phyloP scores from a whole-genome alignment of 2,329 filamentous ascomycete species.

The Hypomyces rosellus region DNA sequence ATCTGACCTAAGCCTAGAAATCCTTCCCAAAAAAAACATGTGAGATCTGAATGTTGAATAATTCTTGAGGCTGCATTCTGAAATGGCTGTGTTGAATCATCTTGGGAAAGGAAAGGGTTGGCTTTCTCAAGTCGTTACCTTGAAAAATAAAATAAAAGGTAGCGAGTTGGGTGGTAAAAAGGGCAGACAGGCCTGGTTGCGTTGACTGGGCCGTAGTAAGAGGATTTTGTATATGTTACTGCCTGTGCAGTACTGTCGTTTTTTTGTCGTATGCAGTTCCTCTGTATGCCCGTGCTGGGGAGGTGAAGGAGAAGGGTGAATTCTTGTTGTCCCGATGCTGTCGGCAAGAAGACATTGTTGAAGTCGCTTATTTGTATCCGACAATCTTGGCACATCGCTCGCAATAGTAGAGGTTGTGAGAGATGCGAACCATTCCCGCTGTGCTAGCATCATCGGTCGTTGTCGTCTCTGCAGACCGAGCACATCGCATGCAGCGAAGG shows the following conservation, averaged over 20 bases:
- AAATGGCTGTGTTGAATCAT: background rate
- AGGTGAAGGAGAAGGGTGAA: background rate
- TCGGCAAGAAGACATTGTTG: background rate
- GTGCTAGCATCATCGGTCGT: conserved; percentile 52
- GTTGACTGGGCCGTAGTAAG: too few relatives aligned
- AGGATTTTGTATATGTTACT: too few relatives aligned
- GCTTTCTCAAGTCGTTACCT: too few relatives aligned
- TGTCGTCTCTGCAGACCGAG: conserved; percentile 53
- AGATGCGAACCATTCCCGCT: conserved; percentile 58
- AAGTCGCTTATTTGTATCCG: conserved; percentile 49
- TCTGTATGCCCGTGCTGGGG: background rate
- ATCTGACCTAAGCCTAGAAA: conserved; percentile 7
- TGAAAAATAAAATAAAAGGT: too few relatives aligned
- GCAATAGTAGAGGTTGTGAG: conserved; percentile 62
- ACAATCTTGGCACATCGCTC: conserved; percentile 57
- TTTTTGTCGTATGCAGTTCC: background rate
- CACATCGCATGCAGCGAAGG: conserved; percentile 57
- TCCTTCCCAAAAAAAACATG: conserved; percentile 2
- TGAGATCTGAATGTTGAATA: conserved; percentile 7
- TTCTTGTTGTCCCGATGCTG: background rate
- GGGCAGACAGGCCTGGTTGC: too few relatives aligned
- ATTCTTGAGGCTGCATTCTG: background rate
- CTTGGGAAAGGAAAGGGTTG: background rate
- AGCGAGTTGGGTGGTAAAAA: too few relatives aligned
- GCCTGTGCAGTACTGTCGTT: too few relatives aligned